Evolutionary conservation across 2,329 filamentous ascomycete genomes (phyloP).

Genomic region (Colletotrichum tropicale): DNA sequence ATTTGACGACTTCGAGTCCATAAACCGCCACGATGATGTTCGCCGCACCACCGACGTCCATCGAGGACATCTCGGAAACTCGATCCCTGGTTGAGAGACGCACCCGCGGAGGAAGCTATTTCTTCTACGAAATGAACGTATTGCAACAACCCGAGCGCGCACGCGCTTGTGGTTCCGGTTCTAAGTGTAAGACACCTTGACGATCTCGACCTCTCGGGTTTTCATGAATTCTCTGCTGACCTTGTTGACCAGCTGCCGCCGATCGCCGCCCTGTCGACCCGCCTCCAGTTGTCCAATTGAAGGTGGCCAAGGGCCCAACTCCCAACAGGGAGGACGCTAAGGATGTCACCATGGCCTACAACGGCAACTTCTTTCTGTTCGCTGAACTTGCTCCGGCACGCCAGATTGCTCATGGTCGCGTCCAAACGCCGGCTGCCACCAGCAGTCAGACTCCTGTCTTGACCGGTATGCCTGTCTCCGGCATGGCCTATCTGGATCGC

Average conservation of each 20-base stretch:
- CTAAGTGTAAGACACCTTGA: conserved; percentile 74
- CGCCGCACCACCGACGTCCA: background rate
- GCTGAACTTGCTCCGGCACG: conserved; percentile 89
- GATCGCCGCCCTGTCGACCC: conserved; percentile 93
- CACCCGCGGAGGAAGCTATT: conserved; percentile 76
- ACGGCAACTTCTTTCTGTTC: conserved; percentile 97
- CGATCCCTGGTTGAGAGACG: conserved; percentile 11
- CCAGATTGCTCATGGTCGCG: conserved; percentile 80
- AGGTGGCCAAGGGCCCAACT: conserved; percentile 76
- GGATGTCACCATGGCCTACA: conserved; percentile 88
- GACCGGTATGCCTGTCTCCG: conserved; percentile 92
- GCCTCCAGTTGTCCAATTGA: conserved; percentile 90
- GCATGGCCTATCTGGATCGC: conserved; percentile 94
- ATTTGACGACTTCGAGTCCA: background rate
- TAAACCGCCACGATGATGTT: background rate
- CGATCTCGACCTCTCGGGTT: conserved; percentile 22
- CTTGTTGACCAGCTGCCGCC: conserved; percentile 65
- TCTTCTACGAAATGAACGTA: conserved; percentile 84
- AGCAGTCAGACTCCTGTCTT: conserved; percentile 70
- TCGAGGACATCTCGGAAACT: background rate
- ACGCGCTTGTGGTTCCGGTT: conserved; percentile 91
- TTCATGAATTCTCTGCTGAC: conserved; percentile 21
- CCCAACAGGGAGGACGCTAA: conserved; percentile 55
- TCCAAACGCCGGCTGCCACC: conserved; percentile 70
- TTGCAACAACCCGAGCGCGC: conserved; percentile 95